Evolutionary conservation across 768 basidiomycete species (phyloP).

Genomic region (Tubosaeta sp.): DNA sequence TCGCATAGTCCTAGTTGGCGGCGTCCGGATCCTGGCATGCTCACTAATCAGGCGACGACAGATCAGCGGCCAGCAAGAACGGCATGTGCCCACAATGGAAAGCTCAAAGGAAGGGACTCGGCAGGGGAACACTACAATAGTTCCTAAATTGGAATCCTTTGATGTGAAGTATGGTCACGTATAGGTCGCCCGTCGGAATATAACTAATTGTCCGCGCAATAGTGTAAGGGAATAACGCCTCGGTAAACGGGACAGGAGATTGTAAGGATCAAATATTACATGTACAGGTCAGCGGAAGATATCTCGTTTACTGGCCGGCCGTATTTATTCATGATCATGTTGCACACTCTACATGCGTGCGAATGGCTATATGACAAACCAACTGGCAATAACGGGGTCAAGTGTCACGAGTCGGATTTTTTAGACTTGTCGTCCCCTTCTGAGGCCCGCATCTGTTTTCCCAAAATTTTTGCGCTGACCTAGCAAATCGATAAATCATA

Average conservation of each 20-base stretch:
- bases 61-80: conserved; percentile 12
- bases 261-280: conserved; percentile 23
- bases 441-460: conserved; percentile 46
- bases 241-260: conserved; percentile 24
- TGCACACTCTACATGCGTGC: conserved; percentile 4
- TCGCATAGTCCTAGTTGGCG: conserved; percentile 17
- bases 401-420: conserved; percentile 27
- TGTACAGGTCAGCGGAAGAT: conserved; percentile 7
- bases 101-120: conserved; percentile 21
- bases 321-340: conserved; percentile 12
- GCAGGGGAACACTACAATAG: conserved; percentile 20
- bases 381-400: conserved; percentile 5
- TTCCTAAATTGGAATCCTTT: conserved; percentile 15
- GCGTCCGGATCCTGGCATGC: conserved; percentile 6
- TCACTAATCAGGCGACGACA: conserved; percentile 14
- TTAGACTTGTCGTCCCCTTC: conserved; percentile 28
- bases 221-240: conserved; percentile 18
- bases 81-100: conserved; percentile 18
- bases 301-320: conserved; percentile 7
- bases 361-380: conserved; percentile 15
- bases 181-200: conserved; percentile 14
- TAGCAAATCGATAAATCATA: conserved; percentile 28
- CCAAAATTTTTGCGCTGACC: conserved; percentile 80
- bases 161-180: conserved; percentile 18
- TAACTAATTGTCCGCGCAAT: conserved; percentile 17